Conservation (phyloP, 495 filamentous ascomycete genomes). For the Neurospora sp. region DNA sequence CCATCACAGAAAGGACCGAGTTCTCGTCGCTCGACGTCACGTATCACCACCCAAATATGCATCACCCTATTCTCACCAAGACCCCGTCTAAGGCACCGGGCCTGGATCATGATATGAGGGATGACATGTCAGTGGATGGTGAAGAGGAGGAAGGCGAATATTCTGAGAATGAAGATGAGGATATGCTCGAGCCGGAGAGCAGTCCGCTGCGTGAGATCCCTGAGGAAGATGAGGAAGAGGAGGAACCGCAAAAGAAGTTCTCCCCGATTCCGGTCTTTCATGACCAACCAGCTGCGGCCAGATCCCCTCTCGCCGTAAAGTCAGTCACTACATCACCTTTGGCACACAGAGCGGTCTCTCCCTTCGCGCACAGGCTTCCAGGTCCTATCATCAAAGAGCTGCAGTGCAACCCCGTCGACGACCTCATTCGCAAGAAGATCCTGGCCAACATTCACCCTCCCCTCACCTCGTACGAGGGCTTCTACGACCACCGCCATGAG, state of each 20-base stretch:
- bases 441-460: constrained; percentile 59
- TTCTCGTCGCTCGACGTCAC: constrained; percentile 56
- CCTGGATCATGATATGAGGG: constrained; percentile 1
- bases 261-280: constrained; percentile 1
- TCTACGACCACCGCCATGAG: constrained; percentile 52
- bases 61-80: constrained; percentile 37
- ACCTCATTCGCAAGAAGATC: constrained; percentile 59
- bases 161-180: constrained; percentile 21
- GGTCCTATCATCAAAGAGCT: constrained; percentile 67
- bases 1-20: constrained; percentile 92
- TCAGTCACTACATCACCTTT: not conserved
- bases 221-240: constrained; percentile 29
- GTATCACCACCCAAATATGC: constrained; percentile 43
- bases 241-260: constrained; percentile 25
- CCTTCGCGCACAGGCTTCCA: constrained; percentile 7
- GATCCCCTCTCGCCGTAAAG: not conserved
- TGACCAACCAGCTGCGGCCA: constrained; percentile 10
- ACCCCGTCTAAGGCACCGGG: constrained; percentile 51
- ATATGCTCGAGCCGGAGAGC: constrained; percentile 46
- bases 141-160: constrained; percentile 21
- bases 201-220: constrained; percentile 59
- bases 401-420: constrained; percentile 83
- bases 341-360: not conserved
- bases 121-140: constrained; percentile 11
- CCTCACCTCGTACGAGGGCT: constrained; percentile 64